Base-by-base conservation (phyloP, 2,329 filamentous ascomycete species). In the Nemania sp. region DNA sequence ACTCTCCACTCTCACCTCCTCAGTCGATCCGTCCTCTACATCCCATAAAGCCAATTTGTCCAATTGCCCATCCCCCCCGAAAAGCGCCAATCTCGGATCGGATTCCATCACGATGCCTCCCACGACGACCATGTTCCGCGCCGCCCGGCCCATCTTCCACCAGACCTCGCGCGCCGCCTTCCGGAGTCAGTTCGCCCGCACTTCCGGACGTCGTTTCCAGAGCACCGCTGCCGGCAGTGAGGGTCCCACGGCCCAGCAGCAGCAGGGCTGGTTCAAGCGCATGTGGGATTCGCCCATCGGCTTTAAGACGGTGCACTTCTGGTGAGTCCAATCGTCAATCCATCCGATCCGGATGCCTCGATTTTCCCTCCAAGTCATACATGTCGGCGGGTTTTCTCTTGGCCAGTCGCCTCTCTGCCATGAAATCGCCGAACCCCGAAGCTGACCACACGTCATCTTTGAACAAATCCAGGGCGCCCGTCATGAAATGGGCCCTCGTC, bases 401-500 rank as follows among this genome's bases (percentile, higher is more conserved):
- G 18, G 7, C 29, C 3, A n/a, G n/a, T 15, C 21, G 13, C 9
- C 11, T 11, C n/a, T 39, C 17, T 5, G 9, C 2, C 15, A 10
- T 25, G 5, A 18, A 42, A 18, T 1, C n/a, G 12, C n/a, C n/a
- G 1, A 46, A 9, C 25, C 3, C 35, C 20, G 9, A 25, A 11
- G 47, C 39, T 53, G 53, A 58, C 21, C 49, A 6, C 34, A 17
- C 34, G 3, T 3, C 7, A 42, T 62, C 5, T 20, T 40, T 11
- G 13, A 43, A 15, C 15, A n/a, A n/a, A n/a, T n/a, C 48, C 69
- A 94, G 91, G 91, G 93, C 94, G 46, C 94, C 94, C 60, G 88
- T 97, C 68, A 97, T 97, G 92, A 97, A 93, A 89, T 99, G 95
- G 95, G 87, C 86, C 71, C 83, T 99, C 72, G 95, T 98, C 77